These are phyloP conservation scores for Capsella rubella DNA, from an alignment of 441 rosid species.

Conservation along the genomic window DNA sequence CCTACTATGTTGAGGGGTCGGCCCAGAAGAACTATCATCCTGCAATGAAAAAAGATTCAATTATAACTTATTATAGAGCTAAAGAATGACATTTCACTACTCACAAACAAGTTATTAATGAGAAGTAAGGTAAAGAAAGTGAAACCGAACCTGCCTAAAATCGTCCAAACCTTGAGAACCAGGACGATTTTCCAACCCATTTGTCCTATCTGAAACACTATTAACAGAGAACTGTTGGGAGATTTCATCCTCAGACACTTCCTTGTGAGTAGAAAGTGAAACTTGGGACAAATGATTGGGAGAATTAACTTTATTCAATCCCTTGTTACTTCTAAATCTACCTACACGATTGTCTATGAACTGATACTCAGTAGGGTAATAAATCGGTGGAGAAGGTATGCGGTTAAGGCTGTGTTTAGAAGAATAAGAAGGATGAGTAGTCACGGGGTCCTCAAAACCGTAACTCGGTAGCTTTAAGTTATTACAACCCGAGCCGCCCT, in stretches of 20 bases:
- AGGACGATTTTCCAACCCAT: constrained; percentile 38
- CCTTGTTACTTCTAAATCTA: constrained; percentile 52
- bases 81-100: not conserved
- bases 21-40: constrained; percentile 49
- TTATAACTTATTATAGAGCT: constrained; percentile 8
- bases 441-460: constrained; percentile 46
- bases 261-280: constrained; percentile 66
- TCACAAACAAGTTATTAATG: constrained; percentile 13
- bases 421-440: constrained; percentile 41
- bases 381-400: constrained; percentile 53
- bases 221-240: constrained; percentile 46
- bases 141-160: constrained; percentile 51
- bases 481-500: constrained; percentile 28
- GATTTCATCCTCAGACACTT: constrained; percentile 62
- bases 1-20: constrained; percentile 52
- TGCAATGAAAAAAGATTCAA: constrained; percentile 40
- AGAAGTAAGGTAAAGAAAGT: constrained; percentile 2
- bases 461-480: constrained; percentile 41
- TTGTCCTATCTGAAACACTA: constrained; percentile 39
- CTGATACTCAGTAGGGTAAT: constrained; percentile 48
- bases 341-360: constrained; percentile 39
- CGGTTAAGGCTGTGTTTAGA: constrained; percentile 50
- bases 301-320: constrained; percentile 43
- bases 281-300: constrained; percentile 49
- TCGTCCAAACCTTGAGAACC: constrained; percentile 32